Evolutionary conservation across 225 moss, liverwort and hornwort genomes (phyloP), one percentile per base, ranked within the genome.

Genomic region (Marchantia polymorpha): DNA sequence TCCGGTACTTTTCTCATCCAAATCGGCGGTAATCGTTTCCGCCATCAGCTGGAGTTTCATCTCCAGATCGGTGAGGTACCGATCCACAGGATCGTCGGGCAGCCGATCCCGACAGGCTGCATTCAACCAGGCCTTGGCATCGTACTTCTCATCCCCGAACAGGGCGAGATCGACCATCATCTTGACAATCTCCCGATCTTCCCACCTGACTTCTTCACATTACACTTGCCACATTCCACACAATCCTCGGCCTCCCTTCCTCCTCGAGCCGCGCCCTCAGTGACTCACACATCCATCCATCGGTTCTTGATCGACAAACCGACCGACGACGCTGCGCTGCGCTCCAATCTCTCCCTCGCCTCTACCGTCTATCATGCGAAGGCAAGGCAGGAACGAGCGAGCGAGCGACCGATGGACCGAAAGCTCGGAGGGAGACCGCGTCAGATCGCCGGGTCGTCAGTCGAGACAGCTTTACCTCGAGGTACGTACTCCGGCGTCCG

Each of bases 11-110:
- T 95, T 95, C 47, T 99, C 95, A 72, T 99, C 95, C 74, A 99
- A 86, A 73, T 95, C 90, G 22, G 83, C 88, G 47, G 89, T 89
- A 77, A 95, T 99, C 8, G 87, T 92, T 79, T 99, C 99, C 51
- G 99, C 95, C 99, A 93, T 91, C 66, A 99, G 77, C 87, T 99
- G 99, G 84, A 99, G 90, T 90, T 99, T 99, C 93, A 99, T 90
- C 91, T 99, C 99, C 88, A 99, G 85, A 82, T 99, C 99, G 29
- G 93, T 94, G 77, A 99, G 76, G 81, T 92, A 99, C 64, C 93
- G 92, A 84, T 99, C 99, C 12, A 89, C 82, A 31, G 92, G 88
- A 81, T 99, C 95, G 81, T 99, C 99, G 19, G 99, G 92, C 64
- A 93, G 95, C 68, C 99, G 92, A 77, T 79, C 92, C 78, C 88